Percentiles rank a stretch among this genome's conserved stretches.
These are phyloP conservation scores for Nicotiana undulata DNA, from an alignment of 257 asterid genomes.

Conservation along the genomic window DNA sequence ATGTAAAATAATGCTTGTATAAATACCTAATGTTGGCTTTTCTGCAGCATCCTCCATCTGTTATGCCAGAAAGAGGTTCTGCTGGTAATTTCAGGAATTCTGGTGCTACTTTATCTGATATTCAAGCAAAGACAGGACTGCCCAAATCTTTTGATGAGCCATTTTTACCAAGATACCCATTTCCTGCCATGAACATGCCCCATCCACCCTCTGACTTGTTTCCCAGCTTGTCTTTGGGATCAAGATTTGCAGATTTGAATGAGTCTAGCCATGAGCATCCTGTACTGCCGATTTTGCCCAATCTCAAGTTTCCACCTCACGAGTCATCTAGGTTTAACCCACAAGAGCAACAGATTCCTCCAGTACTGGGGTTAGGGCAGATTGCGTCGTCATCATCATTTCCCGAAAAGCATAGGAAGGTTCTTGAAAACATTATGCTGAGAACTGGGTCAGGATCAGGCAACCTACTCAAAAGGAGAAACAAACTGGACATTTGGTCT, in stretches of 20 bases:
- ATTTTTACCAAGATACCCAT: conserved; percentile 58
- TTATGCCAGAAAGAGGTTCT: conserved; percentile 53
- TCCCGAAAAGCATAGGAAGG: conserved; percentile 83
- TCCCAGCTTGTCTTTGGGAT: conserved; percentile 73
- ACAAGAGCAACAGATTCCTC: conserved; percentile 56
- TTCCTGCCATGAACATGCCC: conserved; percentile 38
- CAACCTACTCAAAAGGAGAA: conserved; percentile 37
- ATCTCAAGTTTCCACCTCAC: conserved; percentile 46
- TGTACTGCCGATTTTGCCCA: conserved; percentile 59
- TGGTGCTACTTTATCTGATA: conserved; percentile 40
- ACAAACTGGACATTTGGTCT: conserved; percentile 67
- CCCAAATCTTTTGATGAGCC: conserved; percentile 74
- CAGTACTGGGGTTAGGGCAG: conserved; percentile 44
- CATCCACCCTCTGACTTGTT: conserved; percentile 46
- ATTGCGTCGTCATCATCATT: conserved; percentile 53
- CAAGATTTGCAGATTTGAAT: conserved; percentile 44
- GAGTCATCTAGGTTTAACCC: conserved; percentile 45
- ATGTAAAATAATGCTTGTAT: not conserved
- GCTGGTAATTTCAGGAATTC: conserved; percentile 39
- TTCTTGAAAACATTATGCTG: conserved; percentile 63
- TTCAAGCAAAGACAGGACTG: conserved; percentile 60
- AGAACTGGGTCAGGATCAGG: conserved; percentile 71
- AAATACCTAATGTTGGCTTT: not conserved
- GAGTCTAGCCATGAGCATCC: conserved; percentile 39
- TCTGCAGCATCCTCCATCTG: conserved; percentile 50